Percentiles rank a stretch among this genome's conserved stretches.
Conservation (phyloP, 2,329 filamentous ascomycete species). For the Massarina eburnea region DNA sequence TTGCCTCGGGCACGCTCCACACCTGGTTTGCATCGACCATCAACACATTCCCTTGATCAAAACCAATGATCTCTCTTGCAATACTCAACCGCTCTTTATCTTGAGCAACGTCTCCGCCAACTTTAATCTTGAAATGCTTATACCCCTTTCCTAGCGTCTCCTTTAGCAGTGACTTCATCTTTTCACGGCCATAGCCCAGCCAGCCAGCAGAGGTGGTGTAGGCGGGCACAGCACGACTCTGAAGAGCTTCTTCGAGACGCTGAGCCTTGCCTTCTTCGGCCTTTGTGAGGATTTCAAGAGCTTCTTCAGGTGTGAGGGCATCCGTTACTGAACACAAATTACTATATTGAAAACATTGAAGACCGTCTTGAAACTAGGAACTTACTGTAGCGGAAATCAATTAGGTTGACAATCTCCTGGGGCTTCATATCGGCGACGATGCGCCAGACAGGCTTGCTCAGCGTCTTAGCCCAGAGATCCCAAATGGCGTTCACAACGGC, state of each 20-base stretch:
- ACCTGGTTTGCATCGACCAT: conserved; percentile 95
- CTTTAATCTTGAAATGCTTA: conserved; percentile 88
- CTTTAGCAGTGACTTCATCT: conserved; percentile 73
- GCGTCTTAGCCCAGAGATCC: conserved; percentile 91
- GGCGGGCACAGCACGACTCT: conserved; percentile 76
- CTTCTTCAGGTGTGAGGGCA: conserved; percentile 85
- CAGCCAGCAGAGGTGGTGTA: conserved; percentile 91
- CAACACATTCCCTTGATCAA: conserved; percentile 78
- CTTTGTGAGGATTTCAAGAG: conserved; percentile 68
- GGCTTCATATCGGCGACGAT: conserved; percentile 89
- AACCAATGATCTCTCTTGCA: conserved; percentile 78
- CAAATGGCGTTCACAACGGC: conserved; percentile 89
- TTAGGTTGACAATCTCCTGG: conserved; percentile 81
- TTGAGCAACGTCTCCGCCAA: conserved; percentile 71
- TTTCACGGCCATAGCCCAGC: conserved; percentile 87
- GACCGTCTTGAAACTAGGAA: not conserved
- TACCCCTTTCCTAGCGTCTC: conserved; percentile 79
- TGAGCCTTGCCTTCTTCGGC: conserved; percentile 68
- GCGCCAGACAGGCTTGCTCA: conserved; percentile 86
- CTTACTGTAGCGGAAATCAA: conserved; percentile 82
- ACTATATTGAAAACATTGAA: not conserved
- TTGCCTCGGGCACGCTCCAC: conserved; percentile 87
- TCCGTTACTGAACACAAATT: conserved; percentile 62
- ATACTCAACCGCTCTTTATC: conserved; percentile 72
- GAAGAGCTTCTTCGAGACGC: conserved; percentile 72